phyloP scores from a whole-genome alignment of 2,329 filamentous ascomycete species.

The Neoascochyta sp. region DNA sequence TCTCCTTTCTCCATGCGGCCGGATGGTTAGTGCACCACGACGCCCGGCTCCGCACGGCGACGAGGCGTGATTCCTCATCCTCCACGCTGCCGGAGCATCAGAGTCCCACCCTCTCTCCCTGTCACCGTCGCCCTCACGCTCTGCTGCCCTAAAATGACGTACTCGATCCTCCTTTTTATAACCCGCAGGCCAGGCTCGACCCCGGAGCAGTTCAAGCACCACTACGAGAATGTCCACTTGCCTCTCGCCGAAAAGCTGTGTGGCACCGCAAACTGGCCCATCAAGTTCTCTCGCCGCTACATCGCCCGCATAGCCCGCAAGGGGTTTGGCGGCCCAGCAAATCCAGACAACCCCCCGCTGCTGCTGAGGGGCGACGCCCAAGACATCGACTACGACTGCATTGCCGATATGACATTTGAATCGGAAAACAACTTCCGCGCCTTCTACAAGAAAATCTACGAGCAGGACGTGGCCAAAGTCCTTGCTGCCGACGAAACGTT shows the following conservation, averaged over 20 bases:
- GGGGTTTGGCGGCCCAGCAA: slow-evolving; percentile 25
- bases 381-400: slow-evolving; percentile 26
- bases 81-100: too few species aligned
- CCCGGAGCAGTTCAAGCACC: slow-evolving; percentile 23
- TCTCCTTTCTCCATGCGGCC: too few species aligned
- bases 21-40: too few species aligned
- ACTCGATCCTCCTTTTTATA: slow-evolving; percentile 24
- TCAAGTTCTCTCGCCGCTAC: slow-evolving; percentile 23
- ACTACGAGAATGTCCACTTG: slow-evolving; percentile 28
- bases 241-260: slow-evolving; percentile 21
- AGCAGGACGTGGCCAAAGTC: slow-evolving; percentile 16
- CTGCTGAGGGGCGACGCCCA: slow-evolving; percentile 20
- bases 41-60: too few species aligned
- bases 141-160: slow-evolving; percentile 21
- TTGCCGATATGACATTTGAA: slow-evolving; percentile 23
- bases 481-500: slow-evolving; percentile 22
- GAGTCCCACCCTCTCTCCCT: neutral
- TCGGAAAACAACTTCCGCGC: slow-evolving; percentile 19
- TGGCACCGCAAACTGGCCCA: slow-evolving; percentile 15
- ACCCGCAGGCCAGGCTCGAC: slow-evolving; percentile 20
- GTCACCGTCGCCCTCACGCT: too few species aligned
- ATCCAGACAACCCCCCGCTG: slow-evolving; percentile 20
- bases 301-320: slow-evolving; percentile 22
- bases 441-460: slow-evolving; percentile 25
- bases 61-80: too few species aligned